A percentile compares a stretch with the other conserved stretches of the same genome.
Conservation (phyloP, 208 protist genomes). For the Phytomonas serpens region DNA sequence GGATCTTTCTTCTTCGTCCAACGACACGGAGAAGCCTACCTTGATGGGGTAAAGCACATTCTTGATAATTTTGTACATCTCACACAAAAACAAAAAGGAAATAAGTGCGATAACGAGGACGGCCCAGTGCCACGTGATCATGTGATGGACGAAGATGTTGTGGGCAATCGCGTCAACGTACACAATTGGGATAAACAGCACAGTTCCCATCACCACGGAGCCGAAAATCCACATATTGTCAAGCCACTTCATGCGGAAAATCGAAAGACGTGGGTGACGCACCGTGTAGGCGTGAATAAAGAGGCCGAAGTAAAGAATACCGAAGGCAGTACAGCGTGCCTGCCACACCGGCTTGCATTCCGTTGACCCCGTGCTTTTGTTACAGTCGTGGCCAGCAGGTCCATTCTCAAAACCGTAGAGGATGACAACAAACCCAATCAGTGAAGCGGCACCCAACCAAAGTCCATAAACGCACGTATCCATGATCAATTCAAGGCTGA, state of each 20-base stretch:
- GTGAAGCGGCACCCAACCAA: conserved; percentile 54
- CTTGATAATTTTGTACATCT: conserved; percentile 85
- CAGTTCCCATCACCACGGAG: conserved; percentile 34
- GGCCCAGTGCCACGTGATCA: conserved; percentile 83
- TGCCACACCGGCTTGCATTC: conserved; percentile 64
- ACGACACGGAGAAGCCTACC: conserved; percentile 20
- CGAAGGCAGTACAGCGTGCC: conserved; percentile 74
- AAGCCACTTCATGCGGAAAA: conserved; percentile 81
- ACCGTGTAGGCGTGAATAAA: conserved; percentile 89
- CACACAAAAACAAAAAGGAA: conserved; percentile 43
- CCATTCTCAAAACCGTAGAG: conserved; percentile 60
- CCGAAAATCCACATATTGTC: conserved; percentile 82
- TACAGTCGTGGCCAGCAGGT: conserved; percentile 53
- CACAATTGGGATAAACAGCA: conserved; percentile 68
- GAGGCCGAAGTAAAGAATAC: conserved; percentile 78
- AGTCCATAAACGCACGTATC: conserved; percentile 83
- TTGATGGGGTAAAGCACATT: conserved; percentile 71
- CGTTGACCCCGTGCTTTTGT: conserved; percentile 22
- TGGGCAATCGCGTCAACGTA: conserved; percentile 68
- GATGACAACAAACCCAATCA: conserved; percentile 55
- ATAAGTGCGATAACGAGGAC: conserved; percentile 44
- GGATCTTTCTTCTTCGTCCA: conserved; percentile 30
- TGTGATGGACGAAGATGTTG: conserved; percentile 66
- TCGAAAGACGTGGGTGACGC: conserved; percentile 58
- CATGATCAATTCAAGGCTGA: conserved; percentile 70